Evolutionary conservation across 495 filamentous ascomycete genomes (phyloP).

Genomic region (Penicillium fimorum): DNA sequence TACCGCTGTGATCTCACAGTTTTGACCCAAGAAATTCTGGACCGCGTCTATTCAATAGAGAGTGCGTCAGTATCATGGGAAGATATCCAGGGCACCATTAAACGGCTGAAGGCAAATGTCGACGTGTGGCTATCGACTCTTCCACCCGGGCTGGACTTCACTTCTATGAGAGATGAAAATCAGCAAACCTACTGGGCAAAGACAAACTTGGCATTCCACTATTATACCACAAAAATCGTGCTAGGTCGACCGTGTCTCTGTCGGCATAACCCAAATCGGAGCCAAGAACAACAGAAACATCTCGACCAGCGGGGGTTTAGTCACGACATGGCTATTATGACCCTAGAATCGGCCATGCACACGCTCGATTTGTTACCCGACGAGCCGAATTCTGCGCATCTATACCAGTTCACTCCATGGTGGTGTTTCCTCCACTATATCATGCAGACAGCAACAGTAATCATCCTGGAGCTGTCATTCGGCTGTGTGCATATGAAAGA

Average conservation of each 20-base stretch:
- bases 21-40: slow-evolving; percentile 54
- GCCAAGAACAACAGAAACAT: neutral
- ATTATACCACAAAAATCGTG: slow-evolving; percentile 56
- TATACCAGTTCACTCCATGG: slow-evolving; percentile 60
- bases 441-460: slow-evolving; percentile 59
- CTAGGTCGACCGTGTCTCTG: slow-evolving; percentile 63
- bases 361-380: slow-evolving; percentile 55
- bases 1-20: slow-evolving; percentile 50
- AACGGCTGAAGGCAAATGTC: slow-evolving; percentile 46
- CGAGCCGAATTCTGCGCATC: slow-evolving; percentile 37
- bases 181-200: slow-evolving; percentile 28
- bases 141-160: slow-evolving; percentile 50
- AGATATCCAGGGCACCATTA: slow-evolving; percentile 58
- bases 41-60: slow-evolving; percentile 56
- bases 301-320: slow-evolving; percentile 46
- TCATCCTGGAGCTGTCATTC: slow-evolving; percentile 62
- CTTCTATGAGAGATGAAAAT: slow-evolving; percentile 29
- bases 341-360: slow-evolving; percentile 53
- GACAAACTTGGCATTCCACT: slow-evolving; percentile 53
- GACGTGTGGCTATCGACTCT: slow-evolving; percentile 54
- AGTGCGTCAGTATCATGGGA: slow-evolving; percentile 53
- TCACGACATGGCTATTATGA: slow-evolving; percentile 50
- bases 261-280: slow-evolving; percentile 48
- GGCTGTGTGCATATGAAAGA: slow-evolving; percentile 52
- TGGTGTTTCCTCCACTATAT: slow-evolving; percentile 64